These are phyloP conservation scores for Ogataea philodendri DNA, from an alignment of 805 yeast species.

Conservation along the genomic window DNA sequence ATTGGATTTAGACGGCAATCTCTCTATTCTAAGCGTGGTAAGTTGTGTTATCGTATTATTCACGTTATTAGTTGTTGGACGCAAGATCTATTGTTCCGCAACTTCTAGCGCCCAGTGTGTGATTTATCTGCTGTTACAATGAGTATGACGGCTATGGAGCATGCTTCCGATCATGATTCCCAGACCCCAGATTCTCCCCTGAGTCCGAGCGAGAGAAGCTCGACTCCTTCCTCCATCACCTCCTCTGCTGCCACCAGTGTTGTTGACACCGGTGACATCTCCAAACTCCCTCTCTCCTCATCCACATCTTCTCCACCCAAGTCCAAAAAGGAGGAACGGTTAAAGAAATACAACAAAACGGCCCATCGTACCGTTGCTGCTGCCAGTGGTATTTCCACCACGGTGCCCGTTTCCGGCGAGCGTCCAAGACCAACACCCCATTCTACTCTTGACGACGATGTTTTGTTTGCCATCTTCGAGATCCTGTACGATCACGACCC, in stretches of 20 bases:
- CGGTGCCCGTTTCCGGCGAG: constrained; percentile 78
- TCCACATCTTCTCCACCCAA: constrained; percentile 15
- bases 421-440: constrained; percentile 70
- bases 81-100: too few relatives aligned
- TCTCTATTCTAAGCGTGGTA: constrained; percentile 32
- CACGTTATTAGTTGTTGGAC: constrained; percentile 25
- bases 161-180: constrained; percentile 14
- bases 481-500: constrained; percentile 69
- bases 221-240: constrained; percentile 43
- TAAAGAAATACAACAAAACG: constrained; percentile 31
- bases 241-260: constrained; percentile 33
- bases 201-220: constrained; percentile 33
- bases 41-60: constrained; percentile 22
- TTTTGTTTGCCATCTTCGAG: constrained; percentile 69
- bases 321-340: constrained; percentile 26
- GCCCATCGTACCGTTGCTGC: constrained; percentile 45
- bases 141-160: constrained; percentile 12
- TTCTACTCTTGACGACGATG: constrained; percentile 69
- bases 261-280: constrained; percentile 21
- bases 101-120: constrained; percentile 28
- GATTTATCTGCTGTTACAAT: constrained; percentile 19
- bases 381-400: constrained; percentile 73
- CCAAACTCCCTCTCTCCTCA: constrained; percentile 14
- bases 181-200: constrained; percentile 33
- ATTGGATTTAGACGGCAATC: constrained; percentile 37